Percentiles rank a stretch among this genome's conserved stretches.
phyloP scores from a whole-genome alignment of 257 asterid genomes.

The Forsythia viridissima region DNA sequence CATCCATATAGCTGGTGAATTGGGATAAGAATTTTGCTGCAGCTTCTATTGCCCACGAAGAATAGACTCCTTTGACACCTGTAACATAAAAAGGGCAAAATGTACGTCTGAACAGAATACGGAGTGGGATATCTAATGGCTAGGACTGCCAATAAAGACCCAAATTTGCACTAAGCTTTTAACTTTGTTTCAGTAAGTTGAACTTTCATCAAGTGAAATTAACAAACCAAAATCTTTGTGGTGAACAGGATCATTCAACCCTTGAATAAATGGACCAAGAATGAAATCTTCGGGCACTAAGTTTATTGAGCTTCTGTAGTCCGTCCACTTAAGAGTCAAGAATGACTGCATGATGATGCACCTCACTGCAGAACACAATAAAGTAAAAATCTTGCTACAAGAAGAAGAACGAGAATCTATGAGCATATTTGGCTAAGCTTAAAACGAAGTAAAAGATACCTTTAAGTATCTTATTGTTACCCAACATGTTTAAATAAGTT shows the following conservation, averaged over 20 bases:
- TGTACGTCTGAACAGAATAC: slow-evolving; percentile 19
- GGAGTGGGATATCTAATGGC: slow-evolving; percentile 15
- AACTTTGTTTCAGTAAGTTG: background rate
- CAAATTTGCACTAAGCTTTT: slow-evolving; percentile 12
- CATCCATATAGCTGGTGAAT: slow-evolving; percentile 62
- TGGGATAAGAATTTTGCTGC: slow-evolving; percentile 60
- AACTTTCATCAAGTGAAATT: slow-evolving; percentile 22
- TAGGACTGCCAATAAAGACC: slow-evolving; percentile 17
- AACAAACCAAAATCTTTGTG: slow-evolving; percentile 88
- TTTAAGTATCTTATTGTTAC: background rate
- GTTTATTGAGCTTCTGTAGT: slow-evolving; percentile 47
- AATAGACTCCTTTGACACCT: slow-evolving; percentile 83
- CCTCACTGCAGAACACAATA: slow-evolving; percentile 57
- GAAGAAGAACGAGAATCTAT: slow-evolving; percentile 6
- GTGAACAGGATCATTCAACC: slow-evolving; percentile 92
- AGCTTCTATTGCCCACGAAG: slow-evolving; percentile 71
- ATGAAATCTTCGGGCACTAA: slow-evolving; percentile 68
- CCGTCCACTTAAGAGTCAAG: slow-evolving; percentile 65
- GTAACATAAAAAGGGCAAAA: slow-evolving; percentile 9
- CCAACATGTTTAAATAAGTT: background rate
- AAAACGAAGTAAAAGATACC: background rate
- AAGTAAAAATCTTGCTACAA: slow-evolving; percentile 8
- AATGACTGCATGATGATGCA: slow-evolving; percentile 90
- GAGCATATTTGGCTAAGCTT: background rate
- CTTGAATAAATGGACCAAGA: slow-evolving; percentile 77